Conservation (phyloP, 2,329 filamentous ascomycete genomes). For the Bisporella sp. region DNA sequence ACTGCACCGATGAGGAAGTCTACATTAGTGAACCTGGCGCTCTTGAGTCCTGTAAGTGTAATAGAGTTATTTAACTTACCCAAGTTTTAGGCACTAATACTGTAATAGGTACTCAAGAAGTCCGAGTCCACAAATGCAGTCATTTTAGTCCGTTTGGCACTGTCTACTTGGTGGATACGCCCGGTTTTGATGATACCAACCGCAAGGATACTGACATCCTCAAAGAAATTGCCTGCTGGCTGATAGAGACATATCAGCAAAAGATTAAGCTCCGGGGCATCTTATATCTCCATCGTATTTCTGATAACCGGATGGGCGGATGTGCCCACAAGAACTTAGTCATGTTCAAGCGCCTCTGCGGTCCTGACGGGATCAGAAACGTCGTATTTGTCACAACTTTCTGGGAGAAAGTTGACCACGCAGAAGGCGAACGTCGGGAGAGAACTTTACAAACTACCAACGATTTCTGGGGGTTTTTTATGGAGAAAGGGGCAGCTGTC, state of each 20-base stretch:
- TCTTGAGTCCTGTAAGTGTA: too few species aligned
- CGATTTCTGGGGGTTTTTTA: too few species aligned
- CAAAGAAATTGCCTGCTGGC: slow-evolving; percentile 26
- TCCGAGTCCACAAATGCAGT: too few species aligned
- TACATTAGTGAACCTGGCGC: too few species aligned
- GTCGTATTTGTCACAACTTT: background rate
- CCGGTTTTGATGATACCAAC: slow-evolving; percentile 34
- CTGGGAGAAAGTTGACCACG: background rate
- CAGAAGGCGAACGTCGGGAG: too few species aligned
- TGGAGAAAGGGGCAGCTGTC: too few species aligned
- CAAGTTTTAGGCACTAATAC: too few species aligned
- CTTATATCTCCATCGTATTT: slow-evolving; percentile 23
- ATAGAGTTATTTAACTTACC: too few species aligned
- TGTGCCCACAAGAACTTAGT: background rate
- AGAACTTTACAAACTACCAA: too few species aligned
- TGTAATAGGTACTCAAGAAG: too few species aligned
- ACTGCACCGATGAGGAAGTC: slow-evolving; percentile 1
- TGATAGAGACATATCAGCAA: slow-evolving; percentile 11
- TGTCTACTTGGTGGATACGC: slow-evolving; percentile 29
- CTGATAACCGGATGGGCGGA: background rate
- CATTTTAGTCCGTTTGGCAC: too few species aligned
- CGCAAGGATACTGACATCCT: slow-evolving; percentile 31
- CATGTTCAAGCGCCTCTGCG: background rate
- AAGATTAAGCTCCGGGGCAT: slow-evolving; percentile 26
- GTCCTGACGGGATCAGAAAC: background rate